Evolutionary conservation across 2,329 filamentous ascomycete species (phyloP).

Genomic region (Fusarium heterosporum): DNA sequence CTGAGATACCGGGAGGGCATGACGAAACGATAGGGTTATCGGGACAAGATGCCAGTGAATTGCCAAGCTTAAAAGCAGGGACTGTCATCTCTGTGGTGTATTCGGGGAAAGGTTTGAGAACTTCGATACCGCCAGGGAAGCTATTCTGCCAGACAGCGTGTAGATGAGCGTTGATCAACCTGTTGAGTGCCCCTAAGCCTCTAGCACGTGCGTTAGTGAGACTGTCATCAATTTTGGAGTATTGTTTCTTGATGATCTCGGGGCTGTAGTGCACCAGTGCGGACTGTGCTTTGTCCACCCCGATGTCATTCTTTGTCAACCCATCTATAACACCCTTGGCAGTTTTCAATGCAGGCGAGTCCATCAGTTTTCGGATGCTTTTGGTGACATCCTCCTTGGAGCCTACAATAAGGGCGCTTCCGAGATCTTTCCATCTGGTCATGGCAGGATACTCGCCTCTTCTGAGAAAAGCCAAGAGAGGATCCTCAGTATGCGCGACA

Average conservation of each 20-base stretch:
- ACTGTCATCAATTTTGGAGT: slow-evolving; percentile 73
- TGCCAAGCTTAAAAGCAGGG: slow-evolving; percentile 77
- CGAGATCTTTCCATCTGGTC: slow-evolving; percentile 79
- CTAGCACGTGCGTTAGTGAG: slow-evolving; percentile 67
- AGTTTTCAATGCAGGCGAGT: slow-evolving; percentile 62
- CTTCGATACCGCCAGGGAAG: slow-evolving; percentile 80
- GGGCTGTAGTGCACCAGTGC: slow-evolving; percentile 83
- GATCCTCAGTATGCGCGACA: slow-evolving; percentile 81
- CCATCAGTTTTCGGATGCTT: slow-evolving; percentile 71
- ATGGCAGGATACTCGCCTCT: slow-evolving; percentile 79
- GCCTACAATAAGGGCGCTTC: slow-evolving; percentile 79
- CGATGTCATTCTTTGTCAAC: slow-evolving; percentile 69
- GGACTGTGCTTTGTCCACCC: slow-evolving; percentile 71
- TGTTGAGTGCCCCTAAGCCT: slow-evolving; percentile 74
- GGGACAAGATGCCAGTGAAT: slow-evolving; percentile 80
- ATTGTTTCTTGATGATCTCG: slow-evolving; percentile 71
- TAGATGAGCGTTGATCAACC: slow-evolving; percentile 85
- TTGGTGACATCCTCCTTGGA: slow-evolving; percentile 71
- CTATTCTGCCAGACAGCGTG: slow-evolving; percentile 86
- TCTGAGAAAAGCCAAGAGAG: slow-evolving; percentile 77
- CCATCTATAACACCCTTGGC: slow-evolving; percentile 73
- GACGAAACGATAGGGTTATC: slow-evolving; percentile 77
- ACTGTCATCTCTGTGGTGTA: slow-evolving; percentile 79
- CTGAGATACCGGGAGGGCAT: slow-evolving; percentile 83
- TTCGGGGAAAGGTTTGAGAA: slow-evolving; percentile 82